Evolutionary conservation across 192 early-diverging fungal species (phyloP).

Genomic region (Bifiguratus adelaidae): DNA sequence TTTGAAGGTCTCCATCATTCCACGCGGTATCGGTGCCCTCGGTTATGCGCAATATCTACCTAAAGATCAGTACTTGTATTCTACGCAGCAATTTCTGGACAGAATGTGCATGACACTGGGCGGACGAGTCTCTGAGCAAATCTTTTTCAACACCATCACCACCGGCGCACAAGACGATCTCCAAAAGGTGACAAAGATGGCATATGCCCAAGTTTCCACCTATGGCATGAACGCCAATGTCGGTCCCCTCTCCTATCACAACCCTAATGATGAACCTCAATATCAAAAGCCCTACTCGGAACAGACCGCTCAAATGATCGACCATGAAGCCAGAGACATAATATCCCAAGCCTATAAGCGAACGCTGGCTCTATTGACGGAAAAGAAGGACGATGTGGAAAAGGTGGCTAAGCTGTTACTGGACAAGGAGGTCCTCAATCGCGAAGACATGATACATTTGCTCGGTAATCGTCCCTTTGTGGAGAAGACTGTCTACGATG

Average conservation of each 20-base stretch:
- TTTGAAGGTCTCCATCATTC: slow-evolving; percentile 97
- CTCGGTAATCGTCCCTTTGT: slow-evolving; percentile 79
- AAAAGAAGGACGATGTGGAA: slow-evolving; percentile 78
- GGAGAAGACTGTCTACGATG: slow-evolving; percentile 61
- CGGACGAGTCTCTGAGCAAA: slow-evolving; percentile 77
- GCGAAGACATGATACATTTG: slow-evolving; percentile 90
- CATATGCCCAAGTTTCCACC: slow-evolving; percentile 88
- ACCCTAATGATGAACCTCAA: slow-evolving; percentile 56
- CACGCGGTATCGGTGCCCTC: slow-evolving; percentile 87
- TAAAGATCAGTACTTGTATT: slow-evolving; percentile 94
- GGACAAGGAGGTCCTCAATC: slow-evolving; percentile 93
- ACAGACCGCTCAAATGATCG: slow-evolving; percentile 87
- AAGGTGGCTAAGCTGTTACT: slow-evolving; percentile 87
- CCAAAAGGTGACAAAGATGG: slow-evolving; percentile 94
- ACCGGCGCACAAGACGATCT: slow-evolving; percentile 98
- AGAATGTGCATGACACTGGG: slow-evolving; percentile 86
- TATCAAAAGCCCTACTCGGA: slow-evolving; percentile 98
- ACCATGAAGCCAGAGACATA: slow-evolving; percentile 84
- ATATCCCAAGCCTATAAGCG: slow-evolving; percentile 71
- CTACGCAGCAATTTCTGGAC: slow-evolving; percentile 83
- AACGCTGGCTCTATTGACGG: slow-evolving; percentile 76
- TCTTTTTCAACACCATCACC: slow-evolving; percentile 92
- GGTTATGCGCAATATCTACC: slow-evolving; percentile 99
- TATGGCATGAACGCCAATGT: slow-evolving; percentile 92
- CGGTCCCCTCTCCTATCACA: slow-evolving; percentile 78